Evolutionary conservation across 768 basidiomycete genomes (phyloP).

Genomic region (Dictyophora rubrovolvata): DNA sequence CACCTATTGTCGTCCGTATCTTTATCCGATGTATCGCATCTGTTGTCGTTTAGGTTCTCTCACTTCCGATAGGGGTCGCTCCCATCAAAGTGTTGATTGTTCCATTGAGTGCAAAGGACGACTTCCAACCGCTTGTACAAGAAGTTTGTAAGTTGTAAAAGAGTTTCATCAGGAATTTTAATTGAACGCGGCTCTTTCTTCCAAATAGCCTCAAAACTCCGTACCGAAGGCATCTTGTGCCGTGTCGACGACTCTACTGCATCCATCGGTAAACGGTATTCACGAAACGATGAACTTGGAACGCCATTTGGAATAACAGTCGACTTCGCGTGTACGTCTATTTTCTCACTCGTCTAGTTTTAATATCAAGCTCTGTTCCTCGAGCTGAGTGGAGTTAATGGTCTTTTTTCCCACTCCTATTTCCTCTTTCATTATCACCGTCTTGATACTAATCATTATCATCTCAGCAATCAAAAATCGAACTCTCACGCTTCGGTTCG

Average conservation of each 20-base stretch:
- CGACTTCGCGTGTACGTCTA: slow-evolving; percentile 76
- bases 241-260: slow-evolving; percentile 94
- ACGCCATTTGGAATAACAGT: slow-evolving; percentile 95
- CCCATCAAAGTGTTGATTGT: slow-evolving; percentile 97
- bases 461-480: slow-evolving; percentile 75
- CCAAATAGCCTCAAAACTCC: slow-evolving; percentile 69
- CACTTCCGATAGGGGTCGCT: slow-evolving; percentile 80
- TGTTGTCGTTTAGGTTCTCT: slow-evolving; percentile 56
- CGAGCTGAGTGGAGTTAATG: too few species aligned
- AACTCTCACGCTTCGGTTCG: slow-evolving; percentile 85
- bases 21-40: slow-evolving; percentile 8
- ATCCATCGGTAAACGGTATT: slow-evolving; percentile 93
- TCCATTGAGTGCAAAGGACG: slow-evolving; percentile 77
- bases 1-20: background rate
- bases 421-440: background rate
- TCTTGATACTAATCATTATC: background rate
- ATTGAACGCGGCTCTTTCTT: background rate
- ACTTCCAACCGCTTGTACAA: slow-evolving; percentile 72
- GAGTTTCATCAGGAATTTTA: slow-evolving; percentile 3
- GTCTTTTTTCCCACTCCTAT: too few species aligned
- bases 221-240: slow-evolving; percentile 81
- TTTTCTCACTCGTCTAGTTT: background rate
- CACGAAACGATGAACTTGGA: slow-evolving; percentile 96
- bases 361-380: background rate
- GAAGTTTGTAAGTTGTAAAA: slow-evolving; percentile 72